Evolutionary conservation across 2,329 filamentous ascomycete genomes (phyloP), one percentile per base, ranked within the genome.

Genomic region (Cercospora citrullina): DNA sequence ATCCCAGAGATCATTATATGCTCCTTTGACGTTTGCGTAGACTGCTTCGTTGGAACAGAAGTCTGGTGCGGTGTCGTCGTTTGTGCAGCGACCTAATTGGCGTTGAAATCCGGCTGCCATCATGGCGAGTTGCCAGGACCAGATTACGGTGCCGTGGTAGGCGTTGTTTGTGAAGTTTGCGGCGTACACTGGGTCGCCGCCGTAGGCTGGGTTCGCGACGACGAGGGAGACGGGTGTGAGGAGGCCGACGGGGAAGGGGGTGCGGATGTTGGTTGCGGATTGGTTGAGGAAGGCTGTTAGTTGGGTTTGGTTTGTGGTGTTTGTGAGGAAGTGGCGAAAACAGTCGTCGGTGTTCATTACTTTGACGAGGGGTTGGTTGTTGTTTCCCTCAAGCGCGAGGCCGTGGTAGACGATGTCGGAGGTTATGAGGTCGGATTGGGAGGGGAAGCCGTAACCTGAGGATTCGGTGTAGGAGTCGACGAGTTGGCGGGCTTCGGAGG

Each of bases 291-390:
- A 89, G 0, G 79, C 69, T 0, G 84, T 87, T 0, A 89, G 81
- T 70, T 90, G 87, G 0, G 77, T 71, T 59, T 89, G 80, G 58
- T 88, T 82, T 1, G 87, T 88, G 5, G 70, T 72, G 72, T 89
- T 89, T 33, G 48, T 57, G 1, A 90, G 78, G 75, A 89, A 89
- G 65, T 86, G 84, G 1, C 87, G 85, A 79, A 89, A 90, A 62
- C 84, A 87, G 68, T 87, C 86, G 69, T 90, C 88, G 0, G 86
- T 88, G 75, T 90, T 87, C 81, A 89, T 87, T 18, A 90, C 82
- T 30, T 81, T 79, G 0, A 90, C 85, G 16, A 85, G 75, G 1
- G 81, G 74, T 30, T 84, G 80, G 23, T 84, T 79, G 58, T 83
- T 77, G 66, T 83, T 81, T 2, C 84, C 87, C 4, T 88, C 82